These are phyloP conservation scores for Acanthamoeba sp. DNA, from an alignment of 208 protist species.

Conservation along the genomic window DNA sequence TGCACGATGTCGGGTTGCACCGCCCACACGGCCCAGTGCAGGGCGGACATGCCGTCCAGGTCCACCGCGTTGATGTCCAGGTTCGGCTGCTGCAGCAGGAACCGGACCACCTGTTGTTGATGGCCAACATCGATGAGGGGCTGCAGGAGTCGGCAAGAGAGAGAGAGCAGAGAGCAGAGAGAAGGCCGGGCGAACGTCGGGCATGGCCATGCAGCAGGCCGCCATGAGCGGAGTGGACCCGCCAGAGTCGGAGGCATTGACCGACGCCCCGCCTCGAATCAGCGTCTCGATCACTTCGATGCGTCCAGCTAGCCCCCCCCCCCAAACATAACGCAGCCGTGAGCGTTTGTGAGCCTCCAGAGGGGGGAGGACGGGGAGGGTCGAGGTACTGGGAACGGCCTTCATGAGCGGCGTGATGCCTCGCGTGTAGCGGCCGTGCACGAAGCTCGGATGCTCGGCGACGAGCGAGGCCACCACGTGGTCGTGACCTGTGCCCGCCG, in stretches of 20 bases:
- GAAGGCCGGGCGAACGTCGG: background rate
- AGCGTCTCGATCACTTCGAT: background rate
- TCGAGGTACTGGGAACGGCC: background rate
- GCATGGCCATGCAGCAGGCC: background rate
- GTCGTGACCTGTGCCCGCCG: background rate
- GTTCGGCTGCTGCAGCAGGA: background rate
- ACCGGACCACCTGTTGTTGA: background rate
- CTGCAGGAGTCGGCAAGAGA: background rate
- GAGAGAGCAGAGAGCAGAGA: background rate
- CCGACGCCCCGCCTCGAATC: background rate
- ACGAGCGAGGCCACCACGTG: background rate
- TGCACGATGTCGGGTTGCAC: background rate
- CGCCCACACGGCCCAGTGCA: conserved; percentile 44
- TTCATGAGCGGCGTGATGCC: conserved; percentile 23
- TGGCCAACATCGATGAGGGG: background rate
- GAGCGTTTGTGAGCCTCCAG: background rate
- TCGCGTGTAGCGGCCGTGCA: background rate
- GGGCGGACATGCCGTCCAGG: background rate
- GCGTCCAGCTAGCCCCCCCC: background rate
- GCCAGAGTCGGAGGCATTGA: background rate
- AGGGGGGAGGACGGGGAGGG: background rate
- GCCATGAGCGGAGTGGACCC: conserved; percentile 18
- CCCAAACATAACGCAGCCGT: background rate
- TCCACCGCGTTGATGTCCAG: conserved; percentile 11
- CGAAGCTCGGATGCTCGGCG: background rate